A percentile compares a stretch with the other conserved stretches of the same genome.
These are phyloP conservation scores for Cupressus sempervirens DNA, from an alignment of 75 land plant species.

Conservation along the genomic window DNA sequence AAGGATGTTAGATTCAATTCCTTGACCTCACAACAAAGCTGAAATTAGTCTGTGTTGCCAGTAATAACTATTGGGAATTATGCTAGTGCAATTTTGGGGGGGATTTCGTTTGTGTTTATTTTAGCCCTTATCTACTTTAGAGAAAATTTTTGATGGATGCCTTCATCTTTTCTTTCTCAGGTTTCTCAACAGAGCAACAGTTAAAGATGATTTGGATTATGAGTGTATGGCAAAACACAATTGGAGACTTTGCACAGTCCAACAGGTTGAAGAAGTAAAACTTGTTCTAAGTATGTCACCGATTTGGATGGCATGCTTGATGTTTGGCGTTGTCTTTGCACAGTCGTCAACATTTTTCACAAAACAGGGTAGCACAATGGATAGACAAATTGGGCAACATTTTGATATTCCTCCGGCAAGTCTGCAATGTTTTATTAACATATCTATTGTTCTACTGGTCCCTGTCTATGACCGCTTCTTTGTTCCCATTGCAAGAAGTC, in stretches of 20 bases:
- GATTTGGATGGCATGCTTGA: constrained; percentile 67
- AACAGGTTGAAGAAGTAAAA: constrained; percentile 36
- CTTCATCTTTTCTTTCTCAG: constrained; percentile 13
- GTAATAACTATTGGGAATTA: neutral
- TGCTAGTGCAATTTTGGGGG: neutral
- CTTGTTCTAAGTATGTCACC: constrained; percentile 56
- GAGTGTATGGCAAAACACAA: neutral
- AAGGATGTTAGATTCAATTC: neutral
- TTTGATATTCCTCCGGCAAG: constrained; percentile 86
- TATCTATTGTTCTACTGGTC: constrained; percentile 65
- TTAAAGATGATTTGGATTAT: neutral
- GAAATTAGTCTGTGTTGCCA: neutral
- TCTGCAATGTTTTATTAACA: constrained; percentile 57
- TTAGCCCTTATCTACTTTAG: neutral
- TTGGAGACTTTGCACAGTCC: constrained; percentile 25
- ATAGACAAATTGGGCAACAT: constrained; percentile 42
- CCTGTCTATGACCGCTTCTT: constrained; percentile 76
- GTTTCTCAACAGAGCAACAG: constrained; percentile 40
- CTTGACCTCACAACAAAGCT: neutral
- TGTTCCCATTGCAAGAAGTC: constrained; percentile 36
- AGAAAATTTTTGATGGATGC: neutral
- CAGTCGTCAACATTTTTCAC: constrained; percentile 83
- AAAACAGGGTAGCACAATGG: constrained; percentile 77
- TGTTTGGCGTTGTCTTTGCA: constrained; percentile 79
- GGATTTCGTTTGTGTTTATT: neutral